A percentile compares a stretch with the other conserved stretches of the same genome.
Conservation (phyloP, 2,329 filamentous ascomycete species). For the Fusarium poae region DNA sequence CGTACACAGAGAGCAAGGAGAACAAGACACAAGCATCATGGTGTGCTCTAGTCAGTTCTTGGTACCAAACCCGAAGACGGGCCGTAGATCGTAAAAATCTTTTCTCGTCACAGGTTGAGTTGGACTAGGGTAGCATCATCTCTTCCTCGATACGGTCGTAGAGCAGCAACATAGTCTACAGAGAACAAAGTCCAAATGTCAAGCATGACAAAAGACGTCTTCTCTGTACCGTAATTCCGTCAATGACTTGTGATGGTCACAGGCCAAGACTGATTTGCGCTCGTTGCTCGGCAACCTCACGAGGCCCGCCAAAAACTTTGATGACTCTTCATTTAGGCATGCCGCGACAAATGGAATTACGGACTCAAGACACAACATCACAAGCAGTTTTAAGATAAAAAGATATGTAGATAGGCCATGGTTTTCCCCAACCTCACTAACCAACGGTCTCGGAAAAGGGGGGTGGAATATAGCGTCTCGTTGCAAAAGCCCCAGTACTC, state of each 20-base stretch:
- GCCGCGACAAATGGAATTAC: not conserved
- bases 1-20: not conserved
- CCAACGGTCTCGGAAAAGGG: slow-evolving; percentile 92
- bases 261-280: not conserved
- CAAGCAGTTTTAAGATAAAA: not conserved
- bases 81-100: slow-evolving; percentile 26
- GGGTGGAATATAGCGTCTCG: slow-evolving; percentile 88
- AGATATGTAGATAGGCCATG: slow-evolving; percentile 79
- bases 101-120: not conserved
- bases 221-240: not conserved
- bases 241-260: not conserved
- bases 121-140: slow-evolving; percentile 3
- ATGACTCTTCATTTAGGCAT: not conserved
- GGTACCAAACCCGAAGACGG: slow-evolving; percentile 37
- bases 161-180: slow-evolving; percentile 13
- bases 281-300: slow-evolving; percentile 7
- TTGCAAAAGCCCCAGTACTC: slow-evolving; percentile 73
- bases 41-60: slow-evolving; percentile 32
- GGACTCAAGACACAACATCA: slow-evolving; percentile 3
- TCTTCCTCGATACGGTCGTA: slow-evolving; percentile 16
- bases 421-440: slow-evolving; percentile 91
- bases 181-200: not conserved
- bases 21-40: slow-evolving; percentile 27
- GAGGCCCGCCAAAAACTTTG: not conserved
- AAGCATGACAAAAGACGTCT: not conserved